Evolutionary conservation across 495 filamentous ascomycete species (phyloP).

Genomic region (Hyaloscypha hepaticicola): DNA sequence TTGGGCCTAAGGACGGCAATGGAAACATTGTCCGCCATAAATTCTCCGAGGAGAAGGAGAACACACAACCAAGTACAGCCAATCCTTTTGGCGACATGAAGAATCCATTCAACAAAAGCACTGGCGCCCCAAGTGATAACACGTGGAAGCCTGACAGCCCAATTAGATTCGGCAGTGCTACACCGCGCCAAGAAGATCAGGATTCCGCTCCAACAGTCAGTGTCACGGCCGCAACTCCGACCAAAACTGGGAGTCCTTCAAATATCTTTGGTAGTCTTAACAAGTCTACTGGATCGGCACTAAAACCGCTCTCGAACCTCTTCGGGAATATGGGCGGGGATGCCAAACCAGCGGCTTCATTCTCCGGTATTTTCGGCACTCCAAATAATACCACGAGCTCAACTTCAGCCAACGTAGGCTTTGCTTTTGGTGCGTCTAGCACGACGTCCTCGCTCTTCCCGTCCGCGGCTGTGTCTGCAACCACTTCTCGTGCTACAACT

Average conservation of each 20-base stretch:
- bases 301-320: conserved; percentile 17
- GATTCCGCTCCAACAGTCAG: conserved; percentile 34
- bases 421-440: conserved; percentile 38
- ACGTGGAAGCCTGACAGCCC: conserved; percentile 53
- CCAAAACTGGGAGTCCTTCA: conserved; percentile 29
- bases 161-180: conserved; percentile 44
- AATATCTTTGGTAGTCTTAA: conserved; percentile 3
- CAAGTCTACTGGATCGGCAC: not conserved
- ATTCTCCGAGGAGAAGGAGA: conserved; percentile 33
- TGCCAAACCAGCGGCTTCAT: conserved; percentile 23
- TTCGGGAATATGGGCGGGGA: conserved; percentile 18
- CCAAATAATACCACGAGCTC: conserved; percentile 4
- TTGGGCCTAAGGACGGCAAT: conserved; percentile 39
- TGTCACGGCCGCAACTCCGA: conserved; percentile 37
- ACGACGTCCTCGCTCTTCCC: conserved; percentile 38
- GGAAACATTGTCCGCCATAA: conserved; percentile 39
- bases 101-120: conserved; percentile 32
- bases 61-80: conserved; percentile 26
- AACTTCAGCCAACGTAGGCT: conserved; percentile 24
- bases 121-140: conserved; percentile 34
- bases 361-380: conserved; percentile 23
- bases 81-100: conserved; percentile 32
- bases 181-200: conserved; percentile 1
- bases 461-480: conserved; percentile 38
- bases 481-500: conserved; percentile 48